Conservation (phyloP, 768 basidiomycete species). For the Pleurotus eryngii region DNA sequence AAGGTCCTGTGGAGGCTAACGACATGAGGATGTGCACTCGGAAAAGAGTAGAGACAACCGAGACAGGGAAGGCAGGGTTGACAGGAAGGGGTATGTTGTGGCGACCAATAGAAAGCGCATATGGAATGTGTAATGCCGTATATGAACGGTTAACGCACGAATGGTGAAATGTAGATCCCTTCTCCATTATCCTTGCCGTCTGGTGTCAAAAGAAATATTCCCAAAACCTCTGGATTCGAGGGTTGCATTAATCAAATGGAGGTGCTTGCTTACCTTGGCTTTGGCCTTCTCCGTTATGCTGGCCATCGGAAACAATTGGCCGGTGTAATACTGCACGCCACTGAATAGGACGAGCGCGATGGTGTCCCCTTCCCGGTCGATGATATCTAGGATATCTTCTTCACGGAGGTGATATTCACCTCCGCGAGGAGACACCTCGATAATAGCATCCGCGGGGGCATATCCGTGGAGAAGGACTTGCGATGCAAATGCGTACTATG, state of each 20-base stretch:
- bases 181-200: no score
- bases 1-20: constrained; percentile 10
- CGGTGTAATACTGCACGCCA: constrained; percentile 97
- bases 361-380: constrained; percentile 66
- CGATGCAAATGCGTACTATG: constrained; percentile 94
- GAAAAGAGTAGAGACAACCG: constrained; percentile 23
- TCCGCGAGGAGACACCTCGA: constrained; percentile 74
- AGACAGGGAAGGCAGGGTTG: constrained; percentile 5
- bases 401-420: constrained; percentile 86
- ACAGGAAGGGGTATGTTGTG: background rate
- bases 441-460: constrained; percentile 67
- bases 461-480: constrained; percentile 80
- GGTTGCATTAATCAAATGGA: constrained; percentile 5
- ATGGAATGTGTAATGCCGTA: no score
- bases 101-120: no score
- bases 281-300: constrained; percentile 81
- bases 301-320: constrained; percentile 89
- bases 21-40: constrained; percentile 7
- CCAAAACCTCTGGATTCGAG: no score
- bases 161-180: no score
- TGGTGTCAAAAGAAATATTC: no score
- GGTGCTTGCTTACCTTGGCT: constrained; percentile 53
- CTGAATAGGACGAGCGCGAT: constrained; percentile 92
- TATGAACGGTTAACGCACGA: no score
- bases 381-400: constrained; percentile 78